A percentile compares a stretch with the other conserved stretches of the same genome.
These are phyloP conservation scores for Withania somnifera DNA, from an alignment of 305 asterid species.

Conservation along the genomic window DNA sequence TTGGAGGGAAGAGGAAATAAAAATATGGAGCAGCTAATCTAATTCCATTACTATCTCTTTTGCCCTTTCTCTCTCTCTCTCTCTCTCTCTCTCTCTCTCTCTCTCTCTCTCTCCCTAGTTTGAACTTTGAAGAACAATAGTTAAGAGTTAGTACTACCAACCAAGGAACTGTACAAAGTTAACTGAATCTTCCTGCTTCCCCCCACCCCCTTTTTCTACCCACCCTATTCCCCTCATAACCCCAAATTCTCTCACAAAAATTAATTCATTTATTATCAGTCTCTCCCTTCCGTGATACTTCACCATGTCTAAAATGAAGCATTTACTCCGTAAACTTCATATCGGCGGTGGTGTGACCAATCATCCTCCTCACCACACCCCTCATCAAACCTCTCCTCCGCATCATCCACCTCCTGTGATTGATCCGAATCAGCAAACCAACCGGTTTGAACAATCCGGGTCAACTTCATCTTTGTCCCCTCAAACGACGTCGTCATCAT, in stretches of 20 bases:
- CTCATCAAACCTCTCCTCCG: conserved; percentile 18
- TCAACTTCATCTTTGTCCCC: conserved; percentile 15
- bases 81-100: not conserved
- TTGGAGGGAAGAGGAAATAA: not conserved
- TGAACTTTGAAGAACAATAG: not conserved
- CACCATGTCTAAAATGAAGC: conserved; percentile 70
- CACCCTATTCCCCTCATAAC: not conserved
- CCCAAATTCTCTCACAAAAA: not conserved
- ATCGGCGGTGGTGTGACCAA: conserved; percentile 43
- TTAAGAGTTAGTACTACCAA: not conserved
- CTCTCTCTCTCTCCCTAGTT: not conserved
- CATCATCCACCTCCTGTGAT: not conserved
- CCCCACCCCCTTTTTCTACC: not conserved
- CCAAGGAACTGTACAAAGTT: not conserved
- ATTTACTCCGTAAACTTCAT: conserved; percentile 75
- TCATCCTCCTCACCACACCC: conserved; percentile 2
- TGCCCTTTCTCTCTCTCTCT: not conserved
- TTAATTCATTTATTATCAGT: not conserved
- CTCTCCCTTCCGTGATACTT: conserved; percentile 31
- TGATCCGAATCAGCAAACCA: not conserved
- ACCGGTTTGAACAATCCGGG: conserved; percentile 12
- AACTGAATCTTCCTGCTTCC: not conserved
- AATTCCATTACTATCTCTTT: not conserved
- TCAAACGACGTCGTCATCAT: conserved; percentile 3
- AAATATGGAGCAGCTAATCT: not conserved